A percentile compares a stretch with the other conserved stretches of the same genome.
phyloP scores from a whole-genome alignment of 2,329 filamentous ascomycete genomes.

The Boeremia exigua region DNA sequence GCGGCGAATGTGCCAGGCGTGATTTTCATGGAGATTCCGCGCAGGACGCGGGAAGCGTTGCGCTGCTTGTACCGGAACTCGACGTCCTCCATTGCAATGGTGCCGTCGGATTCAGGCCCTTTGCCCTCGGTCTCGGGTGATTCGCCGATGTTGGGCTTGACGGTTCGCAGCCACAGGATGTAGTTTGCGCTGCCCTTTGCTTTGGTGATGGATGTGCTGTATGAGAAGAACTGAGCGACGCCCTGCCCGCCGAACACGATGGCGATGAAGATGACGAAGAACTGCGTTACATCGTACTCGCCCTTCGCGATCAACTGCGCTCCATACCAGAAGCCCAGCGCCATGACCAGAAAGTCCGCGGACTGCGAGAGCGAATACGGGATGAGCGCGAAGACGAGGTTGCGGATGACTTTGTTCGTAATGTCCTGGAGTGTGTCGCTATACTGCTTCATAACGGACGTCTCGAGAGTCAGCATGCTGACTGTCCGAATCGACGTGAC shows the following conservation, averaged over 20 bases:
- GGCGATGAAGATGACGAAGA: constrained; percentile 15
- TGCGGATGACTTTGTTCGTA: background rate
- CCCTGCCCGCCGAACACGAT: constrained; percentile 15
- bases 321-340: constrained; percentile 8
- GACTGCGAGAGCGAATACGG: constrained; percentile 11
- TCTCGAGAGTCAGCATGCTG: constrained; percentile 12
- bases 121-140: background rate
- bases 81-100: constrained; percentile 76
- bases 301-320: constrained; percentile 7
- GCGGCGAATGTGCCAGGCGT: constrained; percentile 60
- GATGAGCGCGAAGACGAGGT: constrained; percentile 5
- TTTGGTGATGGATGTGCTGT: constrained; percentile 9
- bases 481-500: constrained; percentile 16
- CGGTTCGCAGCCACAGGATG: constrained; percentile 3
- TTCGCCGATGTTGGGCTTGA: constrained; percentile 4
- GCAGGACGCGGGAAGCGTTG: constrained; percentile 77
- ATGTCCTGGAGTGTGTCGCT: constrained; percentile 1
- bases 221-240: constrained; percentile 13
- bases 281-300: constrained; percentile 1
- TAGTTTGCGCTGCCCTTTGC: constrained; percentile 5
- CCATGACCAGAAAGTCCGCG: background rate
- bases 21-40: constrained; percentile 52
- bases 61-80: constrained; percentile 93
- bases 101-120: background rate
- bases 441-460: constrained; percentile 1